Evolutionary conservation across 1,139 yeast species (phyloP), one percentile per base, ranked within the genome.

Genomic region (Candida dubliniensis): DNA sequence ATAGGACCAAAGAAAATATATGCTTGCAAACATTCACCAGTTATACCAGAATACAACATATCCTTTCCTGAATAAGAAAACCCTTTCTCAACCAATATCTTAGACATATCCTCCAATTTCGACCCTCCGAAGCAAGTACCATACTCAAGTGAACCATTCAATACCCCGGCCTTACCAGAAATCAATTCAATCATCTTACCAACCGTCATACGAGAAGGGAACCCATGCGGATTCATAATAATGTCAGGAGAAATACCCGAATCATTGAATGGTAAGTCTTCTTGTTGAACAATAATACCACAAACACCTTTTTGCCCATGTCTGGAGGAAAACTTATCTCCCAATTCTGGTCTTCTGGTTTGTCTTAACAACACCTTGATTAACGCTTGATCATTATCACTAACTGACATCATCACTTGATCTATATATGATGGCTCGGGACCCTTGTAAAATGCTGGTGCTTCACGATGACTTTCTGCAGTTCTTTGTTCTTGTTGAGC

Each of bases 191-290:
- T 84, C 98, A 93, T 93, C 65, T 93, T 93, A 49, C 99, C 99
- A 24, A 93, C 99, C 39, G 99, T 93, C 99, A 93, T 93, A 76
- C 99, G 95, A 33, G 98, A 91, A 52, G 99, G 99, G 83, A 93
- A 93, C 71, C 97, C 99, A 63, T 93, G 99, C 1, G 99, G 99
- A 61, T 93, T 93, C 96, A 93, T 93, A 59, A 93, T 93, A 54
- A 93, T 90, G 68, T 93, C 99, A 0, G 99, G 99, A 3, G 81
- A 74, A 38, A 91, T 79, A 57, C 98, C 98, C 49, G 82, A 79
- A 56, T 91, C 97, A 60, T 84, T 87, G 64, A 91, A 93, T 29
- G 99, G 99, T 77, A 93, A 77, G 61, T 93, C 99, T 62, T 90
- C 97, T 60, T 91, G 97, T 58, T 88, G 91, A 11, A 91, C 97